Percentiles rank a stretch among this genome's conserved stretches.
phyloP scores from a whole-genome alignment of 2,329 filamentous ascomycete species.

The Chaetothyriales sp. region DNA sequence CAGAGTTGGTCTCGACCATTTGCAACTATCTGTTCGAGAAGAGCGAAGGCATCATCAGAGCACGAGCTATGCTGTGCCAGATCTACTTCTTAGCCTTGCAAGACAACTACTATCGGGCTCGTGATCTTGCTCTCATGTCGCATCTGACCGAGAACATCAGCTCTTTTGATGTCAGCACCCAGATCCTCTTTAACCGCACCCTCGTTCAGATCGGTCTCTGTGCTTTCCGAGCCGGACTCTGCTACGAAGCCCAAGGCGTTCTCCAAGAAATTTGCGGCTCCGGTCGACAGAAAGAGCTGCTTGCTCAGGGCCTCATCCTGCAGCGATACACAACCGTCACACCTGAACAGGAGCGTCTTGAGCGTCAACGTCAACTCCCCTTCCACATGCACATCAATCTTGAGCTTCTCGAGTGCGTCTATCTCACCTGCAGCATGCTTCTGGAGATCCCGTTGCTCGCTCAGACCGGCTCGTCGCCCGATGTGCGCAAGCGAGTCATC shows the following conservation, averaged over 20 bases:
- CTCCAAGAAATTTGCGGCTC: constrained; percentile 97
- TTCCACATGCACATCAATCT: constrained; percentile 99
- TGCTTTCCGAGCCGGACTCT: constrained; percentile 88
- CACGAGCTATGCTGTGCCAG: constrained; percentile 93
- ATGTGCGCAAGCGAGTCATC: constrained; percentile 93
- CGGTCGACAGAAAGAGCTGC: constrained; percentile 90
- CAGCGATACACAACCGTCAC: constrained; percentile 93
- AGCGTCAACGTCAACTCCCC: constrained; percentile 91
- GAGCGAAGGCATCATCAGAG: constrained; percentile 90
- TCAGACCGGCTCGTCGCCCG: constrained; percentile 88
- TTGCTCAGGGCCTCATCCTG: constrained; percentile 96
- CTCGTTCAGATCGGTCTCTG: constrained; percentile 96
- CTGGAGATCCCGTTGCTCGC: constrained; percentile 94
- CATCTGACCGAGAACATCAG: constrained; percentile 94
- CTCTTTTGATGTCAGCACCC: constrained; percentile 91
- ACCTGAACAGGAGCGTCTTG: constrained; percentile 90
- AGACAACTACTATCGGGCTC: constrained; percentile 93
- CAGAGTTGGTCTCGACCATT: constrained; percentile 64
- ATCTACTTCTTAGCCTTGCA: constrained; percentile 97
- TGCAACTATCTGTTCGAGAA: constrained; percentile 91
- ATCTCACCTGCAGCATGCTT: constrained; percentile 98
- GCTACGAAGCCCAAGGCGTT: constrained; percentile 95
- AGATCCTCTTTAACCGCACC: constrained; percentile 97
- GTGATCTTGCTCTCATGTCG: constrained; percentile 99
- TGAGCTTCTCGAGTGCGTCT: constrained; percentile 93